Conservation (phyloP, 2,329 filamentous ascomycete genomes). For the Acephala macrosclerotiorum region DNA sequence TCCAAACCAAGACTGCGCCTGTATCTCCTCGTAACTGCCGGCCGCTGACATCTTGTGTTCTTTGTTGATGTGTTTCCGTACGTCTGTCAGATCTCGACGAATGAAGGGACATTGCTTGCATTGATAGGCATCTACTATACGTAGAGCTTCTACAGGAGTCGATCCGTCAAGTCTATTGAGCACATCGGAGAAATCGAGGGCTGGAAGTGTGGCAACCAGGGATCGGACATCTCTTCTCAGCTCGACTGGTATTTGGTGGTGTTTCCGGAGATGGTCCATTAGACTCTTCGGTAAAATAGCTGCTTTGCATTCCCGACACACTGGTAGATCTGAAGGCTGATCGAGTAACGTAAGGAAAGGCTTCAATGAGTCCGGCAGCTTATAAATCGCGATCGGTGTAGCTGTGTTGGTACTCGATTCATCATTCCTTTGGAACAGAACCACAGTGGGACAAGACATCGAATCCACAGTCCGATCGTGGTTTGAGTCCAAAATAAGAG, state of each 20-base stretch:
- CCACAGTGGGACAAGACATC: background rate
- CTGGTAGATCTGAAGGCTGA: conserved; percentile 18
- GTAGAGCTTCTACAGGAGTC: conserved; percentile 20
- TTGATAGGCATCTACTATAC: conserved; percentile 29
- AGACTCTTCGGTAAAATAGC: conserved; percentile 31
- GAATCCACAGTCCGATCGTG: background rate
- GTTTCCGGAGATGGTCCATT: conserved; percentile 33
- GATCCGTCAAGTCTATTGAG: conserved; percentile 16
- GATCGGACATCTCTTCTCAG: conserved; percentile 19
- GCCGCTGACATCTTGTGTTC: conserved; percentile 25
- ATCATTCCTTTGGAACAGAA: background rate
- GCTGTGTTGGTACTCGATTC: background rate
- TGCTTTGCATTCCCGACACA: conserved; percentile 27
- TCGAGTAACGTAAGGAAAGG: conserved; percentile 14
- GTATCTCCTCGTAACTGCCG: conserved; percentile 28
- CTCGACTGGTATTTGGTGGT: conserved; percentile 26
- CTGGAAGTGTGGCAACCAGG: conserved; percentile 19
- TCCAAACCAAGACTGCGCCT: conserved; percentile 34
- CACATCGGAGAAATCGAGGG: conserved; percentile 27
- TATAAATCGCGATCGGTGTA: background rate
- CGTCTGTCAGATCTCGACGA: conserved; percentile 32
- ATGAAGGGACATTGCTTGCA: conserved; percentile 33
- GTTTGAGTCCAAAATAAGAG: background rate
- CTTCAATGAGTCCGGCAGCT: conserved; percentile 15
- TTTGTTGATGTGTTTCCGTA: conserved; percentile 34